phyloP scores from a whole-genome alignment of 345 rosid genomes.

The Balakata baccata region DNA sequence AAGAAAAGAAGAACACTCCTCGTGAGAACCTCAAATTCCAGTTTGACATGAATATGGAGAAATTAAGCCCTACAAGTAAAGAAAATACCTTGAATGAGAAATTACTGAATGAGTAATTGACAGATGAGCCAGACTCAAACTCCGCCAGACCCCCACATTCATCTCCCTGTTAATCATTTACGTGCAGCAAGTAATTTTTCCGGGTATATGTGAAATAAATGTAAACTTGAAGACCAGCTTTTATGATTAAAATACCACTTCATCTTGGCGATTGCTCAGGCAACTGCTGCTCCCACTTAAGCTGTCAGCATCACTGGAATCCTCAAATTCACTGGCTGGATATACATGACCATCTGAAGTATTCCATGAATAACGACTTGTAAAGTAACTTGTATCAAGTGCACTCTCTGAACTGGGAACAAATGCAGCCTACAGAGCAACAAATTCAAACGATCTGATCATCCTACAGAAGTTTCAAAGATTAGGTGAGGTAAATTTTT shows the following conservation, averaged over 20 bases:
- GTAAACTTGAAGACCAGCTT: not conserved
- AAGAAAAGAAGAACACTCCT: not conserved
- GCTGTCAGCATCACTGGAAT: constrained; percentile 92
- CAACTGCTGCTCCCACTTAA: constrained; percentile 84
- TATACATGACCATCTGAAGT: constrained; percentile 59
- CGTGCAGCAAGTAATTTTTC: constrained; percentile 11
- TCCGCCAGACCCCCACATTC: constrained; percentile 70
- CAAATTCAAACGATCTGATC: constrained; percentile 18
- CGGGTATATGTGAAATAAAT: not conserved
- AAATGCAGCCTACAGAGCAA: constrained; percentile 75
- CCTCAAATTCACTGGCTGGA: constrained; percentile 66
- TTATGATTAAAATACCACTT: constrained; percentile 52
- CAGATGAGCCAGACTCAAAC: constrained; percentile 64
- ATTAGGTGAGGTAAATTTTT: not conserved
- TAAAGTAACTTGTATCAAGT: constrained; percentile 94
- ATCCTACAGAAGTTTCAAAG: not conserved
- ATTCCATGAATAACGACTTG: constrained; percentile 94
- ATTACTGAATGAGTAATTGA: constrained; percentile 95
- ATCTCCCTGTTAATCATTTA: constrained; percentile 60
- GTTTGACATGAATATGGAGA: not conserved
- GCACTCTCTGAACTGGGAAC: constrained; percentile 94
- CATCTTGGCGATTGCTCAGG: constrained; percentile 79
- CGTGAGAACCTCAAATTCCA: not conserved
- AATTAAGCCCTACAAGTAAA: not conserved
- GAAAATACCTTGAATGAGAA: constrained; percentile 87